Evolutionary conservation across 2,329 filamentous ascomycete species (phyloP).

Genomic region (Botryotinia narcissicola): DNA sequence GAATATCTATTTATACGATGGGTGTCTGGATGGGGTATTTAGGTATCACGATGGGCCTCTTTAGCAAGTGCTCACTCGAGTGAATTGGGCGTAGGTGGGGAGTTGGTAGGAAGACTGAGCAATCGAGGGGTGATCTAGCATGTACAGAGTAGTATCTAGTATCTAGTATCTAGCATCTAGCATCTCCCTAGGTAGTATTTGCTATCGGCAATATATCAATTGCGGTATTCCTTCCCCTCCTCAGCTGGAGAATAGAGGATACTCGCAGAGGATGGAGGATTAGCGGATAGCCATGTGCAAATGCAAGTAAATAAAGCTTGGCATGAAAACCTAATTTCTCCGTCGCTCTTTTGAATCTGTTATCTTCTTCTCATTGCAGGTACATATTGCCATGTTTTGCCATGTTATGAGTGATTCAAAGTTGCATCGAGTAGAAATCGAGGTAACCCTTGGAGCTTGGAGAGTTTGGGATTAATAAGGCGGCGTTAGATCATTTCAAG

Average conservation of each 20-base stretch:
- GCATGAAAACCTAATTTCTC: not conserved
- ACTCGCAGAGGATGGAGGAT: too few relatives aligned
- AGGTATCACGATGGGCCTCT: not conserved
- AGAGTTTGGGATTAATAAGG: not conserved
- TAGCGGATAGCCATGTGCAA: not conserved
- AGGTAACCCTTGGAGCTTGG: not conserved
- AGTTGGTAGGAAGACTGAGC: not conserved
- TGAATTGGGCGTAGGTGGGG: too few relatives aligned
- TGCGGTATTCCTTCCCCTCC: not conserved
- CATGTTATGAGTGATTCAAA: not conserved
- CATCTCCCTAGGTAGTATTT: not conserved
- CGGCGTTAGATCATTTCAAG: slow-evolving; percentile 11
- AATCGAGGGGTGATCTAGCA: not conserved
- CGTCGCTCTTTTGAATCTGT: not conserved
- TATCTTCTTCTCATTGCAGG: not conserved
- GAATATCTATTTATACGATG: not conserved
- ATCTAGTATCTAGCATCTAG: too few relatives aligned
- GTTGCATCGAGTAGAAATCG: not conserved
- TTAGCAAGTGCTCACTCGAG: not conserved
- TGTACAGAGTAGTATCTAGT: too few relatives aligned
- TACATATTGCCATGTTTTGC: too few relatives aligned
- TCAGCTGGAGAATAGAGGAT: not conserved
- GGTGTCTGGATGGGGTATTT: not conserved
- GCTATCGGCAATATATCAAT: not conserved
- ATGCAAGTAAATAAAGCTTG: not conserved